Evolutionary conservation across 257 asterid genomes (phyloP), one percentile per base, ranked within the genome.

Genomic region (Hygrophila difformis): DNA sequence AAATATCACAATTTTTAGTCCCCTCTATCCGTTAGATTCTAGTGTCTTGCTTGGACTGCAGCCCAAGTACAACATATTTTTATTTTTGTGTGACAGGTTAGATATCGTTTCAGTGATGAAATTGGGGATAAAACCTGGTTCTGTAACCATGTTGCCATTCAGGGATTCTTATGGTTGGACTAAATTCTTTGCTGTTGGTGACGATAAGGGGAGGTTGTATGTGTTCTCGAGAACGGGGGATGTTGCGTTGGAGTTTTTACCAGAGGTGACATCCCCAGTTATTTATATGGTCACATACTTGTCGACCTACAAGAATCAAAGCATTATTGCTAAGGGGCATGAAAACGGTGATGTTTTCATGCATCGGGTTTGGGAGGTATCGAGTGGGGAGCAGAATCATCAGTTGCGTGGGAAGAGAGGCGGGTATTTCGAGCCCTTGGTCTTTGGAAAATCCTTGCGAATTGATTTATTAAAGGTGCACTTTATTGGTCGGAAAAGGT

Each of bases 11-110:
- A n/a, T n/a, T n/a, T n/a, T n/a, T n/a, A n/a, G n/a, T n/a, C n/a
- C n/a, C n/a, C n/a, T n/a, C n/a, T n/a, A n/a, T n/a, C n/a, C n/a
- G n/a, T n/a, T n/a, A n/a, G n/a, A n/a, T n/a, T n/a, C n/a, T n/a
- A n/a, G n/a, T n/a, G n/a, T n/a, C n/a, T n/a, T n/a, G n/a, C n/a
- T n/a, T n/a, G n/a, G n/a, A n/a, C 10, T 76, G 0, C 82, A 78
- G 44, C 72, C 76, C 0, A 80, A 79, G 73, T 80, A 72, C 55
- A 91, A 74, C 65, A 55, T 95, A 3, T 65, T 86, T n/a, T n/a
- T n/a, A n/a, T n/a, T n/a, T 47, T 91, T 96, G 99, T 70, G 91
- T 0, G 99, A 91, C 56, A 82, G 68, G 65, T 86, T 91, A 69
- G 89, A 86, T 51, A 79, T 86, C 55, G 71, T 76, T 13, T 82